Percentiles rank a stretch among this genome's conserved stretches.
phyloP scores from a whole-genome alignment of 768 basidiomycete genomes.

The Cystobasidium tubakii region DNA sequence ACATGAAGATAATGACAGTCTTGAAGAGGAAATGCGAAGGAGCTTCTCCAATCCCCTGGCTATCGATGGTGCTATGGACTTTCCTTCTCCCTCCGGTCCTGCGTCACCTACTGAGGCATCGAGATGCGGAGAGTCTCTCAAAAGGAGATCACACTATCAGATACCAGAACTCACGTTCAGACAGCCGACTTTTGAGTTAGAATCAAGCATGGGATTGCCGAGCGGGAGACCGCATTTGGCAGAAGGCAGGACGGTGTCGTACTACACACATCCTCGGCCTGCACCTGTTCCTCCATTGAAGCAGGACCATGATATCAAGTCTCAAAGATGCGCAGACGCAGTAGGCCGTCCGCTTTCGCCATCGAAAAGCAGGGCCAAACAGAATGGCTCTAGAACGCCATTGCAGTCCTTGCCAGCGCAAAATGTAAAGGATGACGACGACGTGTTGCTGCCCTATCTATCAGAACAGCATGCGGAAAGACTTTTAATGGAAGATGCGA shows the following conservation, averaged over 20 bases:
- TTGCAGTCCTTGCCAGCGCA: background rate
- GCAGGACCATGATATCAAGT: background rate
- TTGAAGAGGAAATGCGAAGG: slow-evolving; percentile 23
- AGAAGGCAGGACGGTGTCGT: background rate
- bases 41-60: slow-evolving; percentile 13
- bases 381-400: background rate
- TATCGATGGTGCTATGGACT: slow-evolving; percentile 11
- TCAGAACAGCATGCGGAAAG: slow-evolving; percentile 14
- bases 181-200: background rate
- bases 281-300: background rate
- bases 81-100: background rate
- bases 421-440: slow-evolving; percentile 2
- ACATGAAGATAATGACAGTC: background rate
- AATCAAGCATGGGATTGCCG: background rate
- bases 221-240: background rate
- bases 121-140: background rate
- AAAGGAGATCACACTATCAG: background rate
- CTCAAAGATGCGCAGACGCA: background rate
- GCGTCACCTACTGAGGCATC: background rate
- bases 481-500: background rate
- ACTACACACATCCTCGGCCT: background rate
- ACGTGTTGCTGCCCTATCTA: background rate
- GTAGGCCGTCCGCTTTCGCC: slow-evolving; percentile 12
- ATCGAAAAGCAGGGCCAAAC: background rate
- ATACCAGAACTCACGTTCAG: background rate